Evolutionary conservation across 306 rosid genomes (phyloP).

Genomic region (Begonia fuchsioides): DNA sequence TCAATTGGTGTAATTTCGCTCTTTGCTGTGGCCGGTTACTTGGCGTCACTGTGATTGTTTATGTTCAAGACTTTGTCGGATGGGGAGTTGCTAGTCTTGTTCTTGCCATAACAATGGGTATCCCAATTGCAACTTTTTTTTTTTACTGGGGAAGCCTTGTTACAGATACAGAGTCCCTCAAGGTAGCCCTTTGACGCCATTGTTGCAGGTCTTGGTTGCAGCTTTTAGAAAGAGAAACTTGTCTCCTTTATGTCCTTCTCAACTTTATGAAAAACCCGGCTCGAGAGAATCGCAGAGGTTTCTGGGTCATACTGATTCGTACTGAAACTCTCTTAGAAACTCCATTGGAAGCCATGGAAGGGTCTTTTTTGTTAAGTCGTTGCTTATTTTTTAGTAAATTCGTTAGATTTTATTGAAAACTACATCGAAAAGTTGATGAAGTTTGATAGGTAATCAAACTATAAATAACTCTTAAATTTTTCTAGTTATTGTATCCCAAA

Average conservation of each 20-base stretch:
- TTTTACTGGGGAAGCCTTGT: not conserved
- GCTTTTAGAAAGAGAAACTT: not conserved
- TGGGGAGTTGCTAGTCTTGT: not conserved
- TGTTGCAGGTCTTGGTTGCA: conserved; percentile 3
- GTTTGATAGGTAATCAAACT: no score
- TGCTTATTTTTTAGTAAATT: no score
- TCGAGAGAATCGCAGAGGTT: not conserved
- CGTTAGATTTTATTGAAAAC: no score
- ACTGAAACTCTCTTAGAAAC: not conserved
- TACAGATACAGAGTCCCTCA: not conserved
- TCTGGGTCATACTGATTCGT: not conserved
- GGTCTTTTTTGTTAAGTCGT: no score
- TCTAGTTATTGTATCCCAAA: no score
- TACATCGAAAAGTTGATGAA: no score
- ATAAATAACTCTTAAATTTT: no score
- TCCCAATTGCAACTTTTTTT: not conserved
- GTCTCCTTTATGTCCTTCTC: not conserved
- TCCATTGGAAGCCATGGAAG: no score
- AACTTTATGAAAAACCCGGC: not conserved
- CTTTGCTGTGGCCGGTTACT: not conserved
- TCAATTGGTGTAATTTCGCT: conserved; percentile 76
- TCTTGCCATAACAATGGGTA: not conserved
- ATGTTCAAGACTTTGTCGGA: not conserved
- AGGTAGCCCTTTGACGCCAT: not conserved
- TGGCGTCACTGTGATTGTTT: conserved; percentile 1